Base-by-base conservation (phyloP, 2,329 filamentous ascomycete species). In the Gaeumannomyces sp. region DNA sequence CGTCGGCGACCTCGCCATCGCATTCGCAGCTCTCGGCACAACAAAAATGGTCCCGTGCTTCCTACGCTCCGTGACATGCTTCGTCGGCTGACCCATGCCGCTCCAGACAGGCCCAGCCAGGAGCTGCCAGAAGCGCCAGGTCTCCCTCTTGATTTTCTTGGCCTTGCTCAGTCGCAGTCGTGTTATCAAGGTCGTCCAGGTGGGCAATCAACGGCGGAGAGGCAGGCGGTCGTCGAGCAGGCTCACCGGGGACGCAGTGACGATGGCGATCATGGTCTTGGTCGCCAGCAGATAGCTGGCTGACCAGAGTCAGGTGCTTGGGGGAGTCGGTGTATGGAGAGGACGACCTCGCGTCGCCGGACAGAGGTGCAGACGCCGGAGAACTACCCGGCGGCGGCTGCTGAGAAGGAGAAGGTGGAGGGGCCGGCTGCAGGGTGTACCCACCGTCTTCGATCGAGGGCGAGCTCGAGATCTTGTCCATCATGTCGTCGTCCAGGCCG, bases 361-460 rank as follows among this genome's bases (percentile, higher is more conserved):
- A 22, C 61, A 19, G 61, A 33, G 71, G 65, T 60, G 68, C 67
- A 66, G 74, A 74, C 70, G 72, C 72, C 71, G 71, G 70, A 67
- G 69, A 68, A 69, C 71, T 68, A 70, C 68, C 68, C 69, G 68
- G 70, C 66, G 70, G 64, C 67, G 72, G 70, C 65, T 72, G 71
- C 68, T 72, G 74, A 65, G 70, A 72, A 64, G 80, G 74, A 69
- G 78, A 80, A 68, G 80, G 67, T 75, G 73, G 70, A 76, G 72
- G 67, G 70, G 66, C 45, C 28, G 63, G 60, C 65, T 29, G 35
- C 70, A 71, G 74, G 78, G 77, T 78, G 80, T 81, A 95, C 93
- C 85, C 88, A 99, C 94, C 94, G 89, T 98, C 94, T 83, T 96
- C 93, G 78, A 99, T 99, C 72, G 94, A 98, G 74, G 95, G 95